phyloP scores from a whole-genome alignment of 805 yeast genomes.

The Candida endomychidarum region DNA sequence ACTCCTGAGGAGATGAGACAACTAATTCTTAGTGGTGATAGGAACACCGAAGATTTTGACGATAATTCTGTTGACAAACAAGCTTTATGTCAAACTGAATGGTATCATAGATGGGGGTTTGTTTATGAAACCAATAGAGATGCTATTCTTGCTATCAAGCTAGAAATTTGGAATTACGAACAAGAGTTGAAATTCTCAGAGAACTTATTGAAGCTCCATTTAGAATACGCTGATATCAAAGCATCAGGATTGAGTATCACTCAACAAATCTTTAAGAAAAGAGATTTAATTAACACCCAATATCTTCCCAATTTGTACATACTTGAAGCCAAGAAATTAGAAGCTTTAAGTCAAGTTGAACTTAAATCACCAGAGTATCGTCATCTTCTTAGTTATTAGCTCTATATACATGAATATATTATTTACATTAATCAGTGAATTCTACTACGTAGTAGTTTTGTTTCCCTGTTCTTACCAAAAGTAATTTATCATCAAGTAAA shows the following conservation, averaged over 20 bases:
- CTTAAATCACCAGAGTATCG: constrained; percentile 11
- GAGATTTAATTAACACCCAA: constrained; percentile 7
- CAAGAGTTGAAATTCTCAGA: constrained; percentile 16
- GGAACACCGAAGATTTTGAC: constrained; percentile 10
- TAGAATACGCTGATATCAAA: constrained; percentile 10
- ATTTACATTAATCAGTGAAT: constrained; percentile 18
- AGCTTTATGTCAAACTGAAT: constrained; percentile 7
- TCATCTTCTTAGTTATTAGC: constrained; percentile 14
- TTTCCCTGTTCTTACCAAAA: constrained; percentile 76
- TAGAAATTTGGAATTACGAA: constrained; percentile 13
- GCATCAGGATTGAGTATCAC: constrained; percentile 1
- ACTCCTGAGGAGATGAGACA: constrained; percentile 14
- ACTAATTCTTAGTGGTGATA: constrained; percentile 11
- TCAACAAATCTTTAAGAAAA: constrained; percentile 13
- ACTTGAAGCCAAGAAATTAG: constrained; percentile 2
- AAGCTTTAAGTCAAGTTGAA: constrained; percentile 10
- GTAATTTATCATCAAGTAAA: constrained; percentile 56
- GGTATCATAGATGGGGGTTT: constrained; percentile 19
- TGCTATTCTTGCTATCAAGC: constrained; percentile 15
- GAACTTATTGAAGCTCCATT: constrained; percentile 7
- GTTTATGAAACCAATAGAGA: constrained; percentile 16
- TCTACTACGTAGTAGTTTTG: constrained; percentile 60
- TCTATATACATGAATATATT: not conserved
- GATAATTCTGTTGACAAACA: constrained; percentile 2
- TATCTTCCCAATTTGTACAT: constrained; percentile 11